Percentiles rank a stretch among this genome's conserved stretches.
phyloP scores from a whole-genome alignment of 2,329 filamentous ascomycete genomes.

The Trichoderma citrinoviride region DNA sequence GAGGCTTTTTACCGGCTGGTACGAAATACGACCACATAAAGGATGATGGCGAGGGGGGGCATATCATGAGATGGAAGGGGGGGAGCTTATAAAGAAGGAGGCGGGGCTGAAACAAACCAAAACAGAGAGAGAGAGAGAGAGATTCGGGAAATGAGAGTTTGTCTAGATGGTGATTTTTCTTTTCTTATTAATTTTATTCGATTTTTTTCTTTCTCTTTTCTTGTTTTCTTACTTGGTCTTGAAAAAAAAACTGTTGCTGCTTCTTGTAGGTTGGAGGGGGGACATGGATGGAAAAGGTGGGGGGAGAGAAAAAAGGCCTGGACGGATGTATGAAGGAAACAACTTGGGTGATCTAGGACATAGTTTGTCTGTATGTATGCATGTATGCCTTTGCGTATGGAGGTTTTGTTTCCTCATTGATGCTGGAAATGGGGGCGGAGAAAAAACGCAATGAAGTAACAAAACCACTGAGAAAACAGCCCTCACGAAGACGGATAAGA shows the following conservation, averaged over 20 bases:
- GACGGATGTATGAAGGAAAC: too few relatives aligned
- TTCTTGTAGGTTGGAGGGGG: background rate
- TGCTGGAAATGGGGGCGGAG: background rate
- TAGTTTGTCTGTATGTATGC: slow-evolving; percentile 2
- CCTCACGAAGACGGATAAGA: too few relatives aligned
- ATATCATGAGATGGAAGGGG: background rate
- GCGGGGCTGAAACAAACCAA: background rate
- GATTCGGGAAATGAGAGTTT: slow-evolving; percentile 10
- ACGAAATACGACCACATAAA: slow-evolving; percentile 2
- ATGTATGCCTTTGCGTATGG: slow-evolving; percentile 17
- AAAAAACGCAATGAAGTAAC: slow-evolving; percentile 4
- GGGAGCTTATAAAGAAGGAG: background rate
- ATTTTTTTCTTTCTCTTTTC: background rate
- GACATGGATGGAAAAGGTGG: background rate
- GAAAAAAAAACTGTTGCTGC: background rate
- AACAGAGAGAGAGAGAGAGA: background rate
- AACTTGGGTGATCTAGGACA: too few relatives aligned
- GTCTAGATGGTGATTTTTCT: slow-evolving; percentile 12
- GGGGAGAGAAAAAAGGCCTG: too few relatives aligned
- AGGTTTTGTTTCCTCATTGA: slow-evolving; percentile 20
- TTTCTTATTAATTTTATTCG: slow-evolving; percentile 6
- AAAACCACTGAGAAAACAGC: too few relatives aligned
- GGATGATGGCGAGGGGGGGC: background rate
- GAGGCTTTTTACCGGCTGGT: slow-evolving; percentile 1
- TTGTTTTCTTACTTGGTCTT: slow-evolving; percentile 1